A percentile compares a stretch with the other conserved stretches of the same genome.
Evolutionary conservation across 2,329 filamentous ascomycete genomes (phyloP).

Genomic region (Pseudocercospora cruenta): DNA sequence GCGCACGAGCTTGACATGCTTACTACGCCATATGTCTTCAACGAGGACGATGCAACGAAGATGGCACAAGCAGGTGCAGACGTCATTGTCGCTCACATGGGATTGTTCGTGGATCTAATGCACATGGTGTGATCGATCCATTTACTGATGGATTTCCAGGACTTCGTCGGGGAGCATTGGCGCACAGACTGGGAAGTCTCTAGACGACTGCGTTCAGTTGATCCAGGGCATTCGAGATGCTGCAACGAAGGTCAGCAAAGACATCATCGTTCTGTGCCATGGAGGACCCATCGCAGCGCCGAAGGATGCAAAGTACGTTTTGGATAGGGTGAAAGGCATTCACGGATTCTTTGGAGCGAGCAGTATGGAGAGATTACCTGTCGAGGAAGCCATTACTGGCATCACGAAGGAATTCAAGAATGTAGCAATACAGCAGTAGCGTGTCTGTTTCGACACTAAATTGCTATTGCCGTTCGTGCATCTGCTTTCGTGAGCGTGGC

Average conservation of each 20-base stretch:
- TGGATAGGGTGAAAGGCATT: slow-evolving; percentile 63
- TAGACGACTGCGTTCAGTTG: slow-evolving; percentile 66
- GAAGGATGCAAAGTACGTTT: slow-evolving; percentile 65
- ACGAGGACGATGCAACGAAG: slow-evolving; percentile 60
- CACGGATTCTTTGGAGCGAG: slow-evolving; percentile 74
- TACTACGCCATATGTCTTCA: slow-evolving; percentile 73
- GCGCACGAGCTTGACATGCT: slow-evolving; percentile 64
- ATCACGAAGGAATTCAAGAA: slow-evolving; percentile 60
- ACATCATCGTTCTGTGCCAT: slow-evolving; percentile 70
- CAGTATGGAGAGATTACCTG: slow-evolving; percentile 70
- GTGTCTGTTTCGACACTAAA: not conserved
- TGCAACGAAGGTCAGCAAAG: slow-evolving; percentile 57
- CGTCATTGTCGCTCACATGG: slow-evolving; percentile 70
- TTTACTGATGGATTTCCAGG: slow-evolving; percentile 36
- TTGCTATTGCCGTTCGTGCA: no score
- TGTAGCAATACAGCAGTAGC: slow-evolving; percentile 19
- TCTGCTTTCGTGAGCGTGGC: no score
- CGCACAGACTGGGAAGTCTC: slow-evolving; percentile 61
- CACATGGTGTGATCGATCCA: slow-evolving; percentile 39
- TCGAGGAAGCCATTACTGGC: slow-evolving; percentile 66
- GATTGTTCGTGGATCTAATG: slow-evolving; percentile 60
- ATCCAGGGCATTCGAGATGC: slow-evolving; percentile 68
- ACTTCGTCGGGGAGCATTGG: slow-evolving; percentile 69
- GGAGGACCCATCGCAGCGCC: slow-evolving; percentile 69
- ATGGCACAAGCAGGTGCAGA: slow-evolving; percentile 70